Base-by-base conservation (phyloP, 2,329 filamentous ascomycete species). In the Trichophyton benhamiae region DNA sequence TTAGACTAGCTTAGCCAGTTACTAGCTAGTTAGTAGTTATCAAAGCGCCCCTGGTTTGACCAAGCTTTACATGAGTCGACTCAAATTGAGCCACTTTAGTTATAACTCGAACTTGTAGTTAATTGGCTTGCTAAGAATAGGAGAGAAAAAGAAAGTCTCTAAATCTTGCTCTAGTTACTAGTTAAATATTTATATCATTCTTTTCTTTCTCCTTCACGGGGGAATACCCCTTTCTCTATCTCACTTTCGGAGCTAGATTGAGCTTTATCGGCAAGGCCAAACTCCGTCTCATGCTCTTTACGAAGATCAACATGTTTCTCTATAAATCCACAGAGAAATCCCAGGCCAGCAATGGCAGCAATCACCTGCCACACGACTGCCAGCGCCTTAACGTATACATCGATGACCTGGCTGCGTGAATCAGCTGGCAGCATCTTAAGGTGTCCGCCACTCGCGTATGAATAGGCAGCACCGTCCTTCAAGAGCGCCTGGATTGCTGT, bases 231-330 rank as follows among this genome's bases (percentile, higher is more conserved):
- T 6, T 42, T 42, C 7, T 52, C 48, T 17, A 52, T 8, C 48
- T 22, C 25, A 3, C 25, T 17, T 22, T 15, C 15, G 48, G 53
- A 15, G 11, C 30, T 11, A 30, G 17, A n/a, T 22, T 22, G 15
- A 44, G 44, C 13, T 59, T 46, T 15, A 13, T 59, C 20, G 4
- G 38, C 22, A 25, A 59, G 17, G 9, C 41, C 33, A 46, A 52
- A 59, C 30, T 70, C 62, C 9, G 62, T 63, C 30, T 63, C 55
- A 13, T 58, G 17, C 7, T 61, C 60, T 25, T 60, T 38, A 11
- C 60, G 49, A 9, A 63, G 53, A 7, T 55, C 42, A 9, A 63
- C 57, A n/a, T 62, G 49, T 38, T 55, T 61, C 55, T 36, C 53
- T 44, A 58, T n/a, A 52, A 48, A 38, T 0, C 53, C 62, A 48